Evolutionary conservation across 352 stramenopile genomes (phyloP).

Genomic region (Thraustotheca clavata): DNA sequence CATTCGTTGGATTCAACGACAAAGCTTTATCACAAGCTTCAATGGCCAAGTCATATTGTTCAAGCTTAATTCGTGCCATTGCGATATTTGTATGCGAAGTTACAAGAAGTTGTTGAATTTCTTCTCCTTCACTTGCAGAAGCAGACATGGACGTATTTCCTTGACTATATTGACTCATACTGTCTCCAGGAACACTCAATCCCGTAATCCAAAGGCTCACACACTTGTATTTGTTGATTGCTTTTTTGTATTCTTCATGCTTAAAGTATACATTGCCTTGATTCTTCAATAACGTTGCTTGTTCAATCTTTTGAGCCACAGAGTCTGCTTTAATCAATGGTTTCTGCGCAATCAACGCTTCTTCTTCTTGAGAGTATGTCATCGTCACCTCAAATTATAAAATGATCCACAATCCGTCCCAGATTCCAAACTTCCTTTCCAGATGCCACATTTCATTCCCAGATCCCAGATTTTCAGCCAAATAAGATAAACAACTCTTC

Average conservation of each 20-base stretch:
- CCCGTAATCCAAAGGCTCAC: slow-evolving; percentile 82
- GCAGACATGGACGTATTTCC: slow-evolving; percentile 40
- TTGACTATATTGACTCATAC: slow-evolving; percentile 62
- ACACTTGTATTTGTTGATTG: slow-evolving; percentile 52
- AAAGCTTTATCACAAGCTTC: slow-evolving; percentile 69
- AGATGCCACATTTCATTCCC: too few species aligned
- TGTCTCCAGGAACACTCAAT: slow-evolving; percentile 56
- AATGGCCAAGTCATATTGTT: slow-evolving; percentile 40
- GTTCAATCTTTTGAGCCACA: slow-evolving; percentile 63
- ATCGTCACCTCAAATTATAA: neutral
- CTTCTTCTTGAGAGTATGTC: slow-evolving; percentile 3
- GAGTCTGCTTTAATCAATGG: slow-evolving; percentile 50
- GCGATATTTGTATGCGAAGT: slow-evolving; percentile 73
- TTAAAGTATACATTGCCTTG: slow-evolving; percentile 68
- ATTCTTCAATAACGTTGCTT: slow-evolving; percentile 66
- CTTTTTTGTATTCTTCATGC: slow-evolving; percentile 46
- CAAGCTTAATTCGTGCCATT: slow-evolving; percentile 69
- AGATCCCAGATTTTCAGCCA: too few species aligned
- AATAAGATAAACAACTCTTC: too few species aligned
- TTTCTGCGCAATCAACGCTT: slow-evolving; percentile 47
- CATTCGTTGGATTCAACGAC: slow-evolving; percentile 45
- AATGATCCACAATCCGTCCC: neutral
- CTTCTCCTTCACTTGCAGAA: slow-evolving; percentile 33
- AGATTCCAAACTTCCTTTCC: too few species aligned
- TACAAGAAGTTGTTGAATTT: slow-evolving; percentile 63